A percentile compares a stretch with the other conserved stretches of the same genome.
phyloP scores from a whole-genome alignment of 2,329 filamentous ascomycete genomes.

The Pseudogymnoascus sp. region DNA sequence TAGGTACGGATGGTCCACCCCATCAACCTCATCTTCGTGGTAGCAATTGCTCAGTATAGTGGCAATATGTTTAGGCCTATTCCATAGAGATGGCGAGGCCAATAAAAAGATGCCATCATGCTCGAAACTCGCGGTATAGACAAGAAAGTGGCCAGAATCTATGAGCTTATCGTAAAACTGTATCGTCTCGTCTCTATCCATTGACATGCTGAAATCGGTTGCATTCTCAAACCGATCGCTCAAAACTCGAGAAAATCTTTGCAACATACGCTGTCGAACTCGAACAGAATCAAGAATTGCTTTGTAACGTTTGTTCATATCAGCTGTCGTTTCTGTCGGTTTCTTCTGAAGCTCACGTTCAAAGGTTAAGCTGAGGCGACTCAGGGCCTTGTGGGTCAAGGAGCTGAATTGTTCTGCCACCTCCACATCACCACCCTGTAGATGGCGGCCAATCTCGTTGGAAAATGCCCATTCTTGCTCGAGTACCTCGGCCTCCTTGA shows the following conservation, averaged over 20 bases:
- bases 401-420: constrained; percentile 96
- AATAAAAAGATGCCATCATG: constrained; percentile 74
- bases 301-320: constrained; percentile 97
- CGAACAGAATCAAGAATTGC: constrained; percentile 90
- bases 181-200: constrained; percentile 54
- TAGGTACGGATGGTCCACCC: constrained; percentile 73
- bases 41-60: constrained; percentile 75
- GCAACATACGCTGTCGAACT: constrained; percentile 90
- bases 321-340: constrained; percentile 70
- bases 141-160: constrained; percentile 76
- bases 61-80: constrained; percentile 72
- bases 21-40: constrained; percentile 63
- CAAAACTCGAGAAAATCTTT: constrained; percentile 85
- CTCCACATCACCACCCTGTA: constrained; percentile 91
- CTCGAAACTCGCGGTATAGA: constrained; percentile 62
- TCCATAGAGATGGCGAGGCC: constrained; percentile 69
- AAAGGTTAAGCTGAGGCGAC: constrained; percentile 80
- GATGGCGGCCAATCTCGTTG: constrained; percentile 80
- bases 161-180: constrained; percentile 74
- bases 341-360: constrained; percentile 81
- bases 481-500: constrained; percentile 95
- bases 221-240: constrained; percentile 94
- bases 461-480: constrained; percentile 98
- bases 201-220: constrained; percentile 84
- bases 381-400: constrained; percentile 84